phyloP scores from a whole-genome alignment of 345 rosid species.

The Eucalyptus pauciflora region DNA sequence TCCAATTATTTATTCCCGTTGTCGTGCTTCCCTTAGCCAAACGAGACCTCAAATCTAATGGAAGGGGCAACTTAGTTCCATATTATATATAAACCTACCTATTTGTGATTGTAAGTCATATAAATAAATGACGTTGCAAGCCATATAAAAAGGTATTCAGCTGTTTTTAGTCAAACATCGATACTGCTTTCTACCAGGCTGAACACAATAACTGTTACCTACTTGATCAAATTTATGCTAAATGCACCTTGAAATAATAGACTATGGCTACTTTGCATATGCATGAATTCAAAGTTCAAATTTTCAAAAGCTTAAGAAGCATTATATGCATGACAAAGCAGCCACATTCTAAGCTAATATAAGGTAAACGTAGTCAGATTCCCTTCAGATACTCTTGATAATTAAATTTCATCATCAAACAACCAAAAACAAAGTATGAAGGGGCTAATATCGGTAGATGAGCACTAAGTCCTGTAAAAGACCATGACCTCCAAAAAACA shows the following conservation, averaged over 20 bases:
- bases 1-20: background rate
- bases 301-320: background rate
- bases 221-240: background rate
- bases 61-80: background rate
- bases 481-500: background rate
- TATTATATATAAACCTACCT: background rate
- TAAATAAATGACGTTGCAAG: background rate
- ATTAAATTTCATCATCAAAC: background rate
- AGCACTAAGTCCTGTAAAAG: background rate
- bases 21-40: background rate
- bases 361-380: background rate
- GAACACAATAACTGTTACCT: background rate
- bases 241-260: background rate
- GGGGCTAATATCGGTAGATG: background rate
- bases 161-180: background rate
- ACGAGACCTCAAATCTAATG: background rate
- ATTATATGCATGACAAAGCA: background rate
- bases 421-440: background rate
- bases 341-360: background rate
- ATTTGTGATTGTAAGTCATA: background rate
- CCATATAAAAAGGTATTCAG: background rate
- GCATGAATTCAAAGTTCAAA: background rate
- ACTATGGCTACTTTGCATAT: background rate
- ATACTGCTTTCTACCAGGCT: background rate
- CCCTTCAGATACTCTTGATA: background rate